Conservation (phyloP, 2,329 filamentous ascomycete genomes). For the Penicillium sclerotigenum region DNA sequence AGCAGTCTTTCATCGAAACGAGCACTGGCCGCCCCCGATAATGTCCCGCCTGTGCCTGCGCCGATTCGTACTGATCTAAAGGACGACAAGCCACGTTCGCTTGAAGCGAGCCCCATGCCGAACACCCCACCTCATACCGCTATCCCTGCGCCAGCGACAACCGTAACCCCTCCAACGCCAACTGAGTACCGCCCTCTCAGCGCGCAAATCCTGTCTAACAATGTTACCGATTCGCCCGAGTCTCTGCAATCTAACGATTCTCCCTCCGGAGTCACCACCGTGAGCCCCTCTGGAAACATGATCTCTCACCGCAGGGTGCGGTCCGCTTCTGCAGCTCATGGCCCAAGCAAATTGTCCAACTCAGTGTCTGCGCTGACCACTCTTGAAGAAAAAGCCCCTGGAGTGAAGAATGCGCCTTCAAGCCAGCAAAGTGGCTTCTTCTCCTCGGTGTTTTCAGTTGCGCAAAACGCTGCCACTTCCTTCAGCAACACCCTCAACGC, state of each 20-base stretch:
- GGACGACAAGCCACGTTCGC: constrained; percentile 23
- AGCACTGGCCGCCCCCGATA: constrained; percentile 27
- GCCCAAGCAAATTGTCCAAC: constrained; percentile 84
- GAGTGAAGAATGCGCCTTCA: constrained; percentile 56
- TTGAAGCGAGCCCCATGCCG: constrained; percentile 26
- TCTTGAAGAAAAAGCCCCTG: constrained; percentile 60
- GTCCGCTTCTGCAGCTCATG: constrained; percentile 55
- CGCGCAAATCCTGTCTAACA: constrained; percentile 31
- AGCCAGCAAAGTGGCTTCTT: constrained; percentile 69
- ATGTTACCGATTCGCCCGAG: constrained; percentile 42
- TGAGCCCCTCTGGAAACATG: constrained; percentile 66
- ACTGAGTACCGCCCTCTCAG: constrained; percentile 45
- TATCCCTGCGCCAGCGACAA: constrained; percentile 50
- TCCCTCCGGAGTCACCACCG: constrained; percentile 48
- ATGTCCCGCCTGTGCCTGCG: constrained; percentile 34
- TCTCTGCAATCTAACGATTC: constrained; percentile 29
- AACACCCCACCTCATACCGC: constrained; percentile 34
- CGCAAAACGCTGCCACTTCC: constrained; percentile 84
- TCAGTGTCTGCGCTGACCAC: constrained; percentile 69
- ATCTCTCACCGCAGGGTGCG: constrained; percentile 66
- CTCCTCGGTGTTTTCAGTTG: constrained; percentile 85
- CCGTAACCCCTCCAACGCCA: constrained; percentile 63
- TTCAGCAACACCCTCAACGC: constrained; percentile 63
- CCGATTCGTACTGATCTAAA: constrained; percentile 33
- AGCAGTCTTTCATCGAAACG: constrained; percentile 36